Percentiles rank a stretch among this genome's conserved stretches.
phyloP scores from a whole-genome alignment of 169 alveolate genomes.

The Cryptosporidium sp. region DNA sequence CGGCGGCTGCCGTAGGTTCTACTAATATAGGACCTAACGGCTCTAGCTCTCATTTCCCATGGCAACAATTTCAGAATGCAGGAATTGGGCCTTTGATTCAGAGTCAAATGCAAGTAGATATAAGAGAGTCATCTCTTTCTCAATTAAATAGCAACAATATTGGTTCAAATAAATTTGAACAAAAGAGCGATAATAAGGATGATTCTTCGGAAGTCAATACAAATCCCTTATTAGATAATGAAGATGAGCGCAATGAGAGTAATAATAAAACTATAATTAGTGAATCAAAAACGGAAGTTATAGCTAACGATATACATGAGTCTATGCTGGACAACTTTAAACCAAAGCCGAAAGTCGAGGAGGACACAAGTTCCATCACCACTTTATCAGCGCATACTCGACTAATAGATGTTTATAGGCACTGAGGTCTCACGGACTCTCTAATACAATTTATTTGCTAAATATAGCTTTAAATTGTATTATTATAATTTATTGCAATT shows the following conservation, averaged over 20 bases:
- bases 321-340: neutral
- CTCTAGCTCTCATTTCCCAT: slow-evolving; percentile 25
- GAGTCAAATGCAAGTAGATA: slow-evolving; percentile 3
- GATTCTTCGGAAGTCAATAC: slow-evolving; percentile 14
- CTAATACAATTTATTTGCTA: neutral
- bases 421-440: neutral
- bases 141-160: neutral
- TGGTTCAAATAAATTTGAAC: neutral
- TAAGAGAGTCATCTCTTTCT: neutral
- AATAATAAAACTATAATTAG: neutral
- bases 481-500: slow-evolving; percentile 26
- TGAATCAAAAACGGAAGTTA: neutral
- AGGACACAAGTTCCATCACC: neutral
- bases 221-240: neutral
- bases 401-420: slow-evolving; percentile 11
- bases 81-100: slow-evolving; percentile 17
- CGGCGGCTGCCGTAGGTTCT: slow-evolving; percentile 61
- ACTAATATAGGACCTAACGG: slow-evolving; percentile 7
- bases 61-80: slow-evolving; percentile 37
- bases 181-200: neutral
- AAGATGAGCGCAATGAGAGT: neutral
- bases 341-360: neutral
- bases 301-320: neutral
- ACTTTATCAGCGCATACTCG: neutral
- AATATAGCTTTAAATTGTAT: slow-evolving; percentile 6